phyloP scores from a whole-genome alignment of 441 rosid genomes.

The Gossypium lobatum region DNA sequence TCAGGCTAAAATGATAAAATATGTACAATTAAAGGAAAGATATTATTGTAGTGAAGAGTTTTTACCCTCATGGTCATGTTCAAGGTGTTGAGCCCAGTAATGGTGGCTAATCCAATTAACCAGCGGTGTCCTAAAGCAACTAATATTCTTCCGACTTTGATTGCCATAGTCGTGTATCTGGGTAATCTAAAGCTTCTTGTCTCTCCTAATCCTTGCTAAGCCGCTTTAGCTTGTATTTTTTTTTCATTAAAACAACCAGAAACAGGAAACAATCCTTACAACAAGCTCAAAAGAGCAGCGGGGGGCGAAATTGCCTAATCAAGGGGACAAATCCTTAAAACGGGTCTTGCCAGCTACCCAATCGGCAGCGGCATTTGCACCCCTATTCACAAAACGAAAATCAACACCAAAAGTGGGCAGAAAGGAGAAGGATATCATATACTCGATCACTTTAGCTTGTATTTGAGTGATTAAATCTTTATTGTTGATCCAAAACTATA shows the following conservation, averaged over 20 bases:
- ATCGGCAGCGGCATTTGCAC: no score
- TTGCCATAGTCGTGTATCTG: neutral
- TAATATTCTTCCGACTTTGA: neutral
- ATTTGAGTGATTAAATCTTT: neutral
- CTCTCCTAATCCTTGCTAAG: neutral
- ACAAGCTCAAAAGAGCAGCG: no score
- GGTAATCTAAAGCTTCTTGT: neutral
- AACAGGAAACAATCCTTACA: no score
- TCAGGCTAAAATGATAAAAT: no score
- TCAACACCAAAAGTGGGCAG: no score
- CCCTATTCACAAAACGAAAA: no score
- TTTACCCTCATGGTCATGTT: neutral
- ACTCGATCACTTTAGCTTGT: neutral
- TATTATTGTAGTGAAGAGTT: neutral
- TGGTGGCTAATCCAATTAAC: neutral
- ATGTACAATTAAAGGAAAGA: no score
- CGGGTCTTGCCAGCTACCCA: no score
- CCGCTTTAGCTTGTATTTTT: neutral
- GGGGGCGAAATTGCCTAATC: no score
- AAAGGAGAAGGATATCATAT: no score
- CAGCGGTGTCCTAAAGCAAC: neutral
- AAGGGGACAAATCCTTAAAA: no score
- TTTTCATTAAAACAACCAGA: no score
- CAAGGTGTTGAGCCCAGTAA: neutral
- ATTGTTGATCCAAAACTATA: neutral